Conservation (phyloP, 768 basidiomycete species). For the Clavaria fumosa region DNA sequence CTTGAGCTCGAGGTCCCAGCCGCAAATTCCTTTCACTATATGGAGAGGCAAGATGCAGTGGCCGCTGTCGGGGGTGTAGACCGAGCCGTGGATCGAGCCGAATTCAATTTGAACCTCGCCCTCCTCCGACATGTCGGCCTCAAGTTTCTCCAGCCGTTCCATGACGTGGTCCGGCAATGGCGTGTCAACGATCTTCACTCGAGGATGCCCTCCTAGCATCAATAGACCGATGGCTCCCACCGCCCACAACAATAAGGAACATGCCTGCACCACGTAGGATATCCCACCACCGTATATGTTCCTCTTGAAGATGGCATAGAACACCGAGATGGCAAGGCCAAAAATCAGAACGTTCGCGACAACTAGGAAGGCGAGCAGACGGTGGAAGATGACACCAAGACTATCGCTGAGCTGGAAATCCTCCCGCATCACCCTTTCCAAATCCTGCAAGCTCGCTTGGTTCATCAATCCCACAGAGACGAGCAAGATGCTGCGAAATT, state of each 20-base stretch:
- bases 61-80: not conserved
- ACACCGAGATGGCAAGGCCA: constrained; percentile 1
- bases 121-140: not conserved
- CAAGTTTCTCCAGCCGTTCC: not conserved
- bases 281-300: constrained; percentile 1
- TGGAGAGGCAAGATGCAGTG: constrained; percentile 3
- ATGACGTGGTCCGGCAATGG: not conserved
- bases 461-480: constrained; percentile 5
- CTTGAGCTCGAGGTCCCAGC: constrained; percentile 5
- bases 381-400: constrained; percentile 2
- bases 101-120: constrained; percentile 2
- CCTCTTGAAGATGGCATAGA: not conserved
- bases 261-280: not conserved
- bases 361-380: not conserved
- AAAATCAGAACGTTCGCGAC: constrained; percentile 10
- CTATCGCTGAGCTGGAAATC: constrained; percentile 3
- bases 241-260: constrained; percentile 1
- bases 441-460: not conserved
- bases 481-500: constrained; percentile 3
- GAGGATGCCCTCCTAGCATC: constrained; percentile 4
- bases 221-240: constrained; percentile 4
- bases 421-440: constrained; percentile 3
- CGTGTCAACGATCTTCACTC: constrained; percentile 1
- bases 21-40: not conserved
- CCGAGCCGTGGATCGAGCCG: constrained; percentile 2